Evolutionary conservation across 768 basidiomycete genomes (phyloP).

Genomic region (Pseudohyphozyma bogoriensis): DNA sequence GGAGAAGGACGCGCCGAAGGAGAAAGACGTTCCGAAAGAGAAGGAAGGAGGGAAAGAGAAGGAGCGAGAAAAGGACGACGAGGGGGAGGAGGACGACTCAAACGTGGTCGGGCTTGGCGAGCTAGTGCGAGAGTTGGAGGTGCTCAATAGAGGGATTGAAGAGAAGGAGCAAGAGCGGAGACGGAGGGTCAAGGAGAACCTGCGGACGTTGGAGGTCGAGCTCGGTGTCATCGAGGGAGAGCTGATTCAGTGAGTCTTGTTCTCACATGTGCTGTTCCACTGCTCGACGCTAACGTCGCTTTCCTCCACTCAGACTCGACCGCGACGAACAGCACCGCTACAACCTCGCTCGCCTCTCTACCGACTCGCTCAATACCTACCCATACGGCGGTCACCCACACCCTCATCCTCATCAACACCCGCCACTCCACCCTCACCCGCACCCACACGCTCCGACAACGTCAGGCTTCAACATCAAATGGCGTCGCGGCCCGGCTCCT

Average conservation of each 20-base stretch:
- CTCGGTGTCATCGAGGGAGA: conserved; percentile 21
- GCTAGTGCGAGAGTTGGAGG: conserved; percentile 23
- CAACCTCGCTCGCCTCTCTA: neutral
- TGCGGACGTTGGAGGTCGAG: conserved; percentile 19
- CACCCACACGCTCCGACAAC: too few relatives aligned
- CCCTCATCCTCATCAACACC: too few relatives aligned
- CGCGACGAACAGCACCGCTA: conserved; percentile 24
- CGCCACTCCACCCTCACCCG: too few relatives aligned
- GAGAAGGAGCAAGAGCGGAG: conserved; percentile 7
- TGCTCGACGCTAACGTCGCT: neutral
- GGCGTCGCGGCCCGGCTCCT: too few relatives aligned
- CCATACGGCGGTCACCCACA: too few relatives aligned
- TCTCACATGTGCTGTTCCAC: neutral
- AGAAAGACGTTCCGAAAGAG: neutral
- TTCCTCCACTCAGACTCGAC: conserved; percentile 6
- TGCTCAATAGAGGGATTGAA: conserved; percentile 23
- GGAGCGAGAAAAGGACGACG: neutral
- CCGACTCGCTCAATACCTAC: neutral
- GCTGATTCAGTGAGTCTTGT: conserved; percentile 17
- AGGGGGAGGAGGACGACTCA: neutral
- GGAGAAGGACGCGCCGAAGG: neutral
- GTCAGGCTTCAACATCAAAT: too few relatives aligned
- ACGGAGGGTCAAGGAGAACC: conserved; percentile 9
- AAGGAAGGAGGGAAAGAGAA: too few relatives aligned
- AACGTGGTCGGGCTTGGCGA: conserved; percentile 9